Evolutionary conservation across 164 flowering plant genomes (phyloP), one percentile per base, ranked within the genome.

Genomic region (Chimonanthus salicifolius): DNA sequence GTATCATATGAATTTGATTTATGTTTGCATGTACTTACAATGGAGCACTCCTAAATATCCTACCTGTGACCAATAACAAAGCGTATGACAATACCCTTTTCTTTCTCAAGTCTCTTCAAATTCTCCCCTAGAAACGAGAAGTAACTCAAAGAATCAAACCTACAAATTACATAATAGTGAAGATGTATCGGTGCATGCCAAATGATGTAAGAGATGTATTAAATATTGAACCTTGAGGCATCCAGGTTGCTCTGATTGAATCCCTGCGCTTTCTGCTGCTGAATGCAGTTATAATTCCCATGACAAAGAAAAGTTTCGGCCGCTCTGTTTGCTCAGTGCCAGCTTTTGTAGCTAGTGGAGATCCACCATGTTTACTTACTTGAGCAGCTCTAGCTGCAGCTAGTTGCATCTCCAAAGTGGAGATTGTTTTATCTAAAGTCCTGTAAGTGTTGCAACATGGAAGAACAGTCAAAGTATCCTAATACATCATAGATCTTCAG

Each of bases 11-110:
- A 46, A 11, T 7, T 46, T 67, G 50, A 13, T 18, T n/a, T 47
- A 47, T 6, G 49, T 21, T 47, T 67, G 70, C 49, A 13, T 2
- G 58, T 6, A 4, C 5, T n/a, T n/a, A 4, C 60, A 8, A 54
- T 15, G 4, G 15, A 54, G 60, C 33, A 54, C 4, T 54, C 60
- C 15, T 21, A 33, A 4, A 21, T 5, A 63, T 7, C 44, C 18
- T 80, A 92, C 99, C 99, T 91, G 85, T 93, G 98, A 71, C 99
- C 99, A 67, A 95, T 95, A 69, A 93, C 89, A 80, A 93, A 95
- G 7, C 98, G 90, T 13, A 95, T 82, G 67, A 93, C 80, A 72
- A 93, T 88, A 47, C 97, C 98, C 78, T 90, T 93, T 64, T 90
- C 98, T 68, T 73, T 82, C 82, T 94, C 96, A 80, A 94, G 79